phyloP scores from a whole-genome alignment of 768 basidiomycete genomes.

The Sistotremastrum suecicum region DNA sequence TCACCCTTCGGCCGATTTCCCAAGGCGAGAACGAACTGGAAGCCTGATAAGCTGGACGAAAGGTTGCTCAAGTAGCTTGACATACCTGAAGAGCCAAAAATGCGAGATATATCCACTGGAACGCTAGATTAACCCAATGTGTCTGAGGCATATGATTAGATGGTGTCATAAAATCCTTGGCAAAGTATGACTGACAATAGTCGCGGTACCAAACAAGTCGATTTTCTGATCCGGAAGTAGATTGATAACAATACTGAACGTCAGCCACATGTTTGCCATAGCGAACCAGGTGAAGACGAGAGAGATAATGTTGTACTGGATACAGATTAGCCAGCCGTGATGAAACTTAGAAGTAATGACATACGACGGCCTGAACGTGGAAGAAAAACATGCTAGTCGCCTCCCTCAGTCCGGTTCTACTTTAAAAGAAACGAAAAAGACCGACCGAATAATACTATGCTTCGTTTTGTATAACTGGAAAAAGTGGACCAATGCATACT shows the following conservation, averaged over 20 bases:
- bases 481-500: conserved; percentile 92
- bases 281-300: conserved; percentile 91
- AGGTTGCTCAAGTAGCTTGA: conserved; percentile 8
- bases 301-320: conserved; percentile 71
- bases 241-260: conserved; percentile 92
- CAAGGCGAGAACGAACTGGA: conserved; percentile 52
- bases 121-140: conserved; percentile 69
- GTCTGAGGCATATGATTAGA: conserved; percentile 34
- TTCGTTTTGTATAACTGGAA: conserved; percentile 76
- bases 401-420: not conserved
- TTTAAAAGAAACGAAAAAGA: not conserved
- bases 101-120: conserved; percentile 80
- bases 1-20: conserved; percentile 87
- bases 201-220: conserved; percentile 56
- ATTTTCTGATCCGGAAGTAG: conserved; percentile 44
- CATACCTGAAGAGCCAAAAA: conserved; percentile 67
- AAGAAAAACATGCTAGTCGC: conserved; percentile 80
- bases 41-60: conserved; percentile 17
- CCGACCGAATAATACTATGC: conserved; percentile 57
- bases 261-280: conserved; percentile 84
- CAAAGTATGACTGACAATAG: conserved; percentile 37
- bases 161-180: not conserved
- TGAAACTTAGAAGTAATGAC: conserved; percentile 16
- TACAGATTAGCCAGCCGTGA: conserved; percentile 1
- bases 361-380: conserved; percentile 79